Base-by-base conservation (phyloP, 2,329 filamentous ascomycete species). In the Diaporthe amygdali region DNA sequence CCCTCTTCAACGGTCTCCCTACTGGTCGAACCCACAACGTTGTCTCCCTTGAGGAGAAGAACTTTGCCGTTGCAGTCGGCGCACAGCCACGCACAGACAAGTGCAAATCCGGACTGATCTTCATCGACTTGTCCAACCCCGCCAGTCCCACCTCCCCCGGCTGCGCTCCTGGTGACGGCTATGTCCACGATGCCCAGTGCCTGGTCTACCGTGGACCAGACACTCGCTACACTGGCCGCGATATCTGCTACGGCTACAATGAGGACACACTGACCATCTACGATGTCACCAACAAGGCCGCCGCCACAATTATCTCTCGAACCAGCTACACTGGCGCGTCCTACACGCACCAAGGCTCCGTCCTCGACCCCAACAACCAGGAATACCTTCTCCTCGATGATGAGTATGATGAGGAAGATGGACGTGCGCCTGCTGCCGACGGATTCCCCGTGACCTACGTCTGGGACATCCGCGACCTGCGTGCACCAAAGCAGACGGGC, bases 181-280 rank as follows among this genome's bases (percentile, higher is more conserved):
- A 90, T 76, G 88, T 90, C 20, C 88, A 90, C 77, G 88, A 90
- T 75, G 88, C 88, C 3, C 88, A 91, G 78, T 90, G 88, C 77
- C 79, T 90, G 47, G 81, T 84, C 68, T 87, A 87, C 77, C 82
- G 81, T 10, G 87, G 88, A 1, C 87, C 87, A 0, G 84, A 89
- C 72, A 79, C 77, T 22, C 76, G 81, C n/a, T 89, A 85, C 77
- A 76, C 79, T 8, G 86, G 84, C 30, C 81, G 79, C 2, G 86
- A 89, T 69, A 87, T 89, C 75, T 89, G 87, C 83, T 87, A 87
- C 71, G 85, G 84, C 27, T 88, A 86, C 79, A 86, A 87, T 74
- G 86, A 86, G 72, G 85, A 87, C 71, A 83, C 83, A 0, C 75
- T 87, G 44, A 86, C 85, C 55, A 85, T 87, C 76, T 77, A 73